Percentiles rank a stretch among this genome's conserved stretches.
These are phyloP conservation scores for Nicotiana paniculata DNA, from an alignment of 257 asterid species.

Conservation along the genomic window DNA sequence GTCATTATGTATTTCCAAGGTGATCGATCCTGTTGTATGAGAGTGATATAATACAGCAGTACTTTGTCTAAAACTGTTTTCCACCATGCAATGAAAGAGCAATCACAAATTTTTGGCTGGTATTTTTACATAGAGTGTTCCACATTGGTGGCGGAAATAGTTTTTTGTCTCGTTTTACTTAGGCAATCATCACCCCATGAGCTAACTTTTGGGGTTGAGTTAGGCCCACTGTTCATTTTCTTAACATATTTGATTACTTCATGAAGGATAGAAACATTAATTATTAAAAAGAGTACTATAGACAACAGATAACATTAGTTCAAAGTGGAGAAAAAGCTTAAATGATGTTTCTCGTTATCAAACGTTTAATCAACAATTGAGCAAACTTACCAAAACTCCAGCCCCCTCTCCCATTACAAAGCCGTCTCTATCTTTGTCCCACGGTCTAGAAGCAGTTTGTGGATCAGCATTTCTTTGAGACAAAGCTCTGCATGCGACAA, in stretches of 20 bases:
- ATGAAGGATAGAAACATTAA: background rate
- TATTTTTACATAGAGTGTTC: background rate
- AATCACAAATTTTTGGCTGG: background rate
- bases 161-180: background rate
- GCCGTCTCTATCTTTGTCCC: constrained; percentile 88
- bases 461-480: constrained; percentile 95
- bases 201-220: background rate
- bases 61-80: background rate
- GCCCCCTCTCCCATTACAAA: constrained; percentile 97
- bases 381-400: constrained; percentile 67
- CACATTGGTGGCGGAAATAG: background rate
- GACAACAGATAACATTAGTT: background rate
- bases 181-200: background rate
- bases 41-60: background rate
- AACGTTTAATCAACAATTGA: background rate
- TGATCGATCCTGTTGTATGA: background rate
- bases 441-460: constrained; percentile 83
- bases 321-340: background rate
- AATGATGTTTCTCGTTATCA: background rate
- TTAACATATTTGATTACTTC: background rate
- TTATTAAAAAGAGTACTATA: background rate
- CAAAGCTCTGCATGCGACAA: constrained; percentile 90
- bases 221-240: background rate
- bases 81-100: background rate
- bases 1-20: background rate